phyloP scores from a whole-genome alignment of 2,329 filamentous ascomycete species.

The Aspergillus quadrilineatus region DNA sequence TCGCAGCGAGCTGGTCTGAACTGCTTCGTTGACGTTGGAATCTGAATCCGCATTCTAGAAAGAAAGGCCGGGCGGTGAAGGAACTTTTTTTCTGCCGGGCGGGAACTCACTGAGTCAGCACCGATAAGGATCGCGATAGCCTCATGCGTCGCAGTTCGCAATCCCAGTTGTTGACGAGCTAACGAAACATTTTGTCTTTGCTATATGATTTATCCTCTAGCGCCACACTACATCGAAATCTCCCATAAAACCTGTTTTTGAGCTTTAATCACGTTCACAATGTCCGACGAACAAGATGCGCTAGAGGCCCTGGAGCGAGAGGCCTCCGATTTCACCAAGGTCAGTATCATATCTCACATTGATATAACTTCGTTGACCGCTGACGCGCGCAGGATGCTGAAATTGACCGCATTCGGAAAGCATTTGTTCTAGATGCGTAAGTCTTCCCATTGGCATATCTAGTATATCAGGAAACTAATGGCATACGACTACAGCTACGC shows the following conservation, averaged over 20 bases:
- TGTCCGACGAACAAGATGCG: slow-evolving; percentile 69
- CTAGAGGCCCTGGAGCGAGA: slow-evolving; percentile 80
- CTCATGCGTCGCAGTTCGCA: not conserved
- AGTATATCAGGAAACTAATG: not conserved
- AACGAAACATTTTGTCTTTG: not conserved
- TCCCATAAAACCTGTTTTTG: not conserved
- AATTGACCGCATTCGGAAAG: slow-evolving; percentile 88
- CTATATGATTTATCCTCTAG: not conserved
- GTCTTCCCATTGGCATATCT: slow-evolving; percentile 23
- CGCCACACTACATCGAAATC: not conserved
- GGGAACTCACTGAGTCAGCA: slow-evolving; percentile 35
- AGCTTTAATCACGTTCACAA: slow-evolving; percentile 37
- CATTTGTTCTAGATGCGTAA: slow-evolving; percentile 76
- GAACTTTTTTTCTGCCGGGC: slow-evolving; percentile 29
- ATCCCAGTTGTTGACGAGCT: not conserved
- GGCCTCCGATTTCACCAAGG: slow-evolving; percentile 89
- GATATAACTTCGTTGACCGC: not conserved
- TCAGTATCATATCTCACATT: slow-evolving; percentile 31
- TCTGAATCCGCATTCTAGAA: slow-evolving; percentile 7
- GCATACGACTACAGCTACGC: slow-evolving; percentile 63
- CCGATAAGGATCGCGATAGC: slow-evolving; percentile 30
- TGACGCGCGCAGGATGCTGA: slow-evolving; percentile 70
- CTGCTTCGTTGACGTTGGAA: not conserved
- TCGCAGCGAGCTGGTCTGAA: not conserved
- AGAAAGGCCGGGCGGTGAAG: slow-evolving; percentile 23